Base-by-base conservation (phyloP, 345 rosid genomes). In the Pistacia vera region DNA sequence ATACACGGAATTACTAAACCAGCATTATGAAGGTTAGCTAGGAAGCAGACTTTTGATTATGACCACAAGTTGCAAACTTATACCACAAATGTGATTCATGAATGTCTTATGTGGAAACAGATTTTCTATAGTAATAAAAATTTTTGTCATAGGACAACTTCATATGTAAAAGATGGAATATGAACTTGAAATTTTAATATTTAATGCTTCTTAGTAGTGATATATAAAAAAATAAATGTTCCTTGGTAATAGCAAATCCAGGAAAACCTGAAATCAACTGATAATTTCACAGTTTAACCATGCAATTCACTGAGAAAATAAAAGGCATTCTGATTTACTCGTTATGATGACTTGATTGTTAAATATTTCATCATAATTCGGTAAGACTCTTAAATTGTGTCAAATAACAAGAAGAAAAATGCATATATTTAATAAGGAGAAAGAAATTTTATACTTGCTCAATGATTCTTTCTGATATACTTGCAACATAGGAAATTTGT, bases 1-100 rank as follows among this genome's bases (percentile, higher is more conserved):
- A 48, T 38, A 36, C 54, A 5, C 38, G 14, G 17, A 51, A 9
- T 73, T 62, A 58, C 48, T 10, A 28, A 30, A 30, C 60, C 16
- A 59, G 46, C 55, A 63, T 41, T 35, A 46, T 30, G 46, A 74
- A 70, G 51, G 49, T 73, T 62, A 54, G 38, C 44, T 56, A 71
- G 60, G 71, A 56, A 75, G 51, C 22, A 64, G 55, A 68, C 10
- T 30, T 55, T 30, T 17, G 61, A 54, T 38, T 36, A 5, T 10
- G 36, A 55, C 11, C 28, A 66, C 46, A 65, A n/a, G 17, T 2
- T 52, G 33, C 69, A 63, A 65, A 48, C 54, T 36, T 20, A 38
- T 63, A 20, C 54, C 49, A 14, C 5, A 14, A 35, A 12, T 35
- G 52, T 65, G 17, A 14, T 64, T 55, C 9, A 20, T 8, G 38